Conservation (phyloP, 2,329 filamentous ascomycete genomes). For the Colletotrichum sp. region DNA sequence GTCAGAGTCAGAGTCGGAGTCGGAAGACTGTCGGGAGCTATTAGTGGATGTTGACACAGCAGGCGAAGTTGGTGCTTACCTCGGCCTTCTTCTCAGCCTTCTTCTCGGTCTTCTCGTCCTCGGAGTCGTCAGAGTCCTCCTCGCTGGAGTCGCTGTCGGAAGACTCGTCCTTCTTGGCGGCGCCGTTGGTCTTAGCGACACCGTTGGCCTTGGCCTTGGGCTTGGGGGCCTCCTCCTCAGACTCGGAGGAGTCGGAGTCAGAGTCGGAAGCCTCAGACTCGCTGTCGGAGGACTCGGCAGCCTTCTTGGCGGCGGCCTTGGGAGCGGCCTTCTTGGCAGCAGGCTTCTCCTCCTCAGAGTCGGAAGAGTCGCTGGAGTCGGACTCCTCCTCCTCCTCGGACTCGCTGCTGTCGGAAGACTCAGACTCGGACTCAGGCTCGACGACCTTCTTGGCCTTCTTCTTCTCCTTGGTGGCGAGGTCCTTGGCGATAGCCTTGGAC, state of each 20-base stretch:
- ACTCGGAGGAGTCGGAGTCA: constrained; percentile 35
- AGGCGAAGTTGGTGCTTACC: constrained; percentile 6
- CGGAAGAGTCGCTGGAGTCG: constrained; percentile 25
- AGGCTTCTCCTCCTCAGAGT: constrained; percentile 30
- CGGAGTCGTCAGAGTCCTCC: constrained; percentile 30
- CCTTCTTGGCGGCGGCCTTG: constrained; percentile 19
- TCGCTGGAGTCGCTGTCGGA: constrained; percentile 32
- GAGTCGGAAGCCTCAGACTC: constrained; percentile 39
- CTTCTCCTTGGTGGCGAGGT: constrained; percentile 56
- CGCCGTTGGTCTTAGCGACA: constrained; percentile 29
- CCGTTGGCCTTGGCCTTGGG: constrained; percentile 39
- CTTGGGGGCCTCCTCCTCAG: constrained; percentile 39
- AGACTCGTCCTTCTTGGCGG: constrained; percentile 34
- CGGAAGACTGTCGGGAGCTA: constrained; percentile 11
- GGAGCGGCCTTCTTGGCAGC: constrained; percentile 21
- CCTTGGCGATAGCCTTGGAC: constrained; percentile 72
- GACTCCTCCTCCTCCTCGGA: constrained; percentile 23
- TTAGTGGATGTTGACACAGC: background rate
- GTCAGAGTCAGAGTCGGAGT: constrained; percentile 40
- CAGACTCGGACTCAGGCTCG: constrained; percentile 35
- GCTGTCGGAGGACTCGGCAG: constrained; percentile 17
- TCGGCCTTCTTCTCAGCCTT: constrained; percentile 24
- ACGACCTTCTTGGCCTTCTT: constrained; percentile 47
- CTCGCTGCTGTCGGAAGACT: constrained; percentile 20
- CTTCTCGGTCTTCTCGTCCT: constrained; percentile 29